phyloP scores from a whole-genome alignment of 1,284 basidiomycete genomes.

The Pascua sp. region DNA sequence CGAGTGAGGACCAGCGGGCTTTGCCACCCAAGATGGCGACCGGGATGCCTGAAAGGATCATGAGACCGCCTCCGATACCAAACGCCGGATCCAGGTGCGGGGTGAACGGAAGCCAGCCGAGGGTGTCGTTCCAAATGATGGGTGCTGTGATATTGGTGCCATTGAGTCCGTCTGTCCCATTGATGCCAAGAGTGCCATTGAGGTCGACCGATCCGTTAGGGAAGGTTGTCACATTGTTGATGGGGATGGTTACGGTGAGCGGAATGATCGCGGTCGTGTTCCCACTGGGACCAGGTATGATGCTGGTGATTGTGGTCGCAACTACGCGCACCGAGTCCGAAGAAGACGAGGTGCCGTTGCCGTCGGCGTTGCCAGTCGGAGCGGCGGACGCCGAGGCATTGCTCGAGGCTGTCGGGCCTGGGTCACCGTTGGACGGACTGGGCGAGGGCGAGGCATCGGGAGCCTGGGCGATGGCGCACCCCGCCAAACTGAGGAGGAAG shows the following conservation, averaged over 20 bases:
- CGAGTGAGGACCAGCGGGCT: conserved; percentile 93
- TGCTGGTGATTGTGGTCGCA: conserved; percentile 34
- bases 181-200: conserved; percentile 25
- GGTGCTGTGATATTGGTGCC: conserved; percentile 19
- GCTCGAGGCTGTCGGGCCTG: not conserved
- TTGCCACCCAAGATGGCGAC: conserved; percentile 88
- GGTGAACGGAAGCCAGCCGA: conserved; percentile 49
- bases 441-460: not conserved
- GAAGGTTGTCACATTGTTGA: conserved; percentile 3
- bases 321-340: not conserved
- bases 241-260: conserved; percentile 32
- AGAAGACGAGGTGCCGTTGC: not conserved
- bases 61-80: conserved; percentile 78
- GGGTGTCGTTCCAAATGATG: conserved; percentile 38
- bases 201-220: conserved; percentile 9
- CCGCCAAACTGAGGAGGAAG: conserved; percentile 1
- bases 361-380: conserved; percentile 3
- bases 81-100: conserved; percentile 83
- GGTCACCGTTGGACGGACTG: not conserved
- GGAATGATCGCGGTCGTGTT: conserved; percentile 28
- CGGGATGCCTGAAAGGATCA: conserved; percentile 84
- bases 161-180: conserved; percentile 27
- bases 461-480: conserved; percentile 8
- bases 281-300: conserved; percentile 25
- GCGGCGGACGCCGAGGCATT: conserved; percentile 3